Evolutionary conservation across 495 filamentous ascomycete species (phyloP).

Genomic region (Patellaria atrata): DNA sequence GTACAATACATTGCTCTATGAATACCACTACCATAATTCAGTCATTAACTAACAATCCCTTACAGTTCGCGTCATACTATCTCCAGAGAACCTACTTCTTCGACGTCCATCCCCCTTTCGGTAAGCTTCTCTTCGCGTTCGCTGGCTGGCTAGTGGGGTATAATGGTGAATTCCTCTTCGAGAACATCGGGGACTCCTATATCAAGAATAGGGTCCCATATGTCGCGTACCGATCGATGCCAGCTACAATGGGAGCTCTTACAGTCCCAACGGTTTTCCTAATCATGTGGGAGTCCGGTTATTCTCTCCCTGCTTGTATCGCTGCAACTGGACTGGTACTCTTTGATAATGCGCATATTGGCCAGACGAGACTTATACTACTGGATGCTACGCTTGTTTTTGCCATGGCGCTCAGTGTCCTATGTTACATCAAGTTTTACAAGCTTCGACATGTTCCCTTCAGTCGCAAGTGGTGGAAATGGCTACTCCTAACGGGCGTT

Average conservation of each 20-base stretch:
- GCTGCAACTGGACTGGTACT: conserved; percentile 75
- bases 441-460: conserved; percentile 86
- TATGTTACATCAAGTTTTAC: conserved; percentile 95
- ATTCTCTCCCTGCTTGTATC: conserved; percentile 83
- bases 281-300: conserved; percentile 99
- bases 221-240: conserved; percentile 86
- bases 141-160: conserved; percentile 94
- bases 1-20: conserved; percentile 39
- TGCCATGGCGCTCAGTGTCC: conserved; percentile 84
- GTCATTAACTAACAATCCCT: conserved; percentile 2
- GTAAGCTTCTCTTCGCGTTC: conserved; percentile 76
- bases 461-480: conserved; percentile 97
- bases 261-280: conserved; percentile 89
- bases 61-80: conserved; percentile 89
- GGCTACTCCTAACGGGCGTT: conserved; percentile 89
- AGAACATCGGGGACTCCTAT: conserved; percentile 98
- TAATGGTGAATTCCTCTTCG: conserved; percentile 93
- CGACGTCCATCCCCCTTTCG: conserved; percentile 97
- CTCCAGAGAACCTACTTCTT: conserved; percentile 98
- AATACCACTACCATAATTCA: conserved; percentile 2
- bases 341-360: conserved; percentile 97
- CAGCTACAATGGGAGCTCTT: conserved; percentile 76
- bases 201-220: conserved; percentile 95
- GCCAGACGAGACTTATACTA: conserved; percentile 88
- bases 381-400: conserved; percentile 89